Base-by-base conservation (phyloP, 2,329 filamentous ascomycete genomes). In the Penicillium sp. region DNA sequence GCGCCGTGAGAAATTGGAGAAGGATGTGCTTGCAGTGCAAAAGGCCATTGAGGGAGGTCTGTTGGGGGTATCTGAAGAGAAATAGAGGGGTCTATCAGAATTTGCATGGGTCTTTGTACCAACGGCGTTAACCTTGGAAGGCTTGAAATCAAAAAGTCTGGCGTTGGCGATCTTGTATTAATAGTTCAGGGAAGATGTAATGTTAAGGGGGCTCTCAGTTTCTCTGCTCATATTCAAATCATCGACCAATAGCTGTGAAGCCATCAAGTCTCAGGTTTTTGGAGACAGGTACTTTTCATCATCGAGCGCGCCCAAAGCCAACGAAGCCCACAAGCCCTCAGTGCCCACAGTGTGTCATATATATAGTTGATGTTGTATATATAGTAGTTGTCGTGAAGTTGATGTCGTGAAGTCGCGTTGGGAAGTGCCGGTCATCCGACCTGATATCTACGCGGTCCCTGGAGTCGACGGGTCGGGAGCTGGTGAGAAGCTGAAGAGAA, bases 11-110 rank as follows among this genome's bases (percentile, higher is more conserved):
- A 64, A 67, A 50, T 64, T 75, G 26, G 76, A 79, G 51, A 66
- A 68, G 41, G 70, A 75, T 56, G 74, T 73, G 8, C 65, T 58
- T 44, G 69, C 64, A n/a, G 73, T 81, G 4, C 69, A 71, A 38
- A 68, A 70, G 45, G 64, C 72, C 13, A 57, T 79, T 44, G 64
- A 69, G 22, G 62, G 59, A 18, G 55, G 46, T 2, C 39, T 65
- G 9, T 45, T 60, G 32, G 64, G 64, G 46, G 47, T 58, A 6
- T 47, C 36, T 3, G 37, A 26, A 1, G 42, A 39, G 38, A 35
- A 46, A 14, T 44, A 34, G 18, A 18, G 23, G 16, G 8, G 31
- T 34, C 14, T 18, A 34, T 34, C 31, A 34, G 14, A n/a, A 32
- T 44, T 32, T 44, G 22, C 31, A 46, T 44, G 24, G 18, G 36